phyloP scores from a whole-genome alignment of 371 early-diverging fungal species.

The Mortierella polycephala region DNA sequence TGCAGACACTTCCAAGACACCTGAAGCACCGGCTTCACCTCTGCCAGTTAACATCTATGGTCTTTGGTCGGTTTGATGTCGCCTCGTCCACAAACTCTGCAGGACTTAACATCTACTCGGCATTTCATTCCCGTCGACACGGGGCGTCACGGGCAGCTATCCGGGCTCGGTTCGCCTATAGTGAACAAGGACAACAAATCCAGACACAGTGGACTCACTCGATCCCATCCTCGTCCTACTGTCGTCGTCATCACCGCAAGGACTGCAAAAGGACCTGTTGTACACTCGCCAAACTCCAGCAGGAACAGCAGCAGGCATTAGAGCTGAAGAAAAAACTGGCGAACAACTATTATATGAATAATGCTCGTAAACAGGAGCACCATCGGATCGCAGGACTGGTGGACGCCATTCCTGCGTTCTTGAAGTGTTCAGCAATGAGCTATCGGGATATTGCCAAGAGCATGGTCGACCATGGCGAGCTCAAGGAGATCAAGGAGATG shows the following conservation, averaged over 20 bases:
- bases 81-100: constrained; percentile 55
- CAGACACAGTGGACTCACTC: constrained; percentile 24
- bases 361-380: constrained; percentile 21
- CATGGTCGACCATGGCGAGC: constrained; percentile 27
- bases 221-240: constrained; percentile 26
- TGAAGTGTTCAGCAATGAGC: constrained; percentile 68
- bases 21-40: constrained; percentile 68
- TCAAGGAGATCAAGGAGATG: constrained; percentile 21
- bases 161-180: constrained; percentile 27
- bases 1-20: constrained; percentile 58
- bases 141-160: constrained; percentile 46
- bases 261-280: constrained; percentile 52
- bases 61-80: constrained; percentile 71
- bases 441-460: constrained; percentile 48
- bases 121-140: constrained; percentile 51
- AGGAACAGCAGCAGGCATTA: constrained; percentile 53
- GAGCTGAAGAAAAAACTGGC: constrained; percentile 55
- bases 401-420: constrained; percentile 69
- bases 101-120: constrained; percentile 50
- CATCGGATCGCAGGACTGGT: constrained; percentile 55
- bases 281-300: constrained; percentile 48
- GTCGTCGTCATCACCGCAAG: constrained; percentile 50
- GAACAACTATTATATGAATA: constrained; percentile 44
- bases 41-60: constrained; percentile 68
- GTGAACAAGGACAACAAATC: constrained; percentile 28